Evolutionary conservation across 2,329 filamentous ascomycete genomes (phyloP).

Genomic region (Coniella vitis): DNA sequence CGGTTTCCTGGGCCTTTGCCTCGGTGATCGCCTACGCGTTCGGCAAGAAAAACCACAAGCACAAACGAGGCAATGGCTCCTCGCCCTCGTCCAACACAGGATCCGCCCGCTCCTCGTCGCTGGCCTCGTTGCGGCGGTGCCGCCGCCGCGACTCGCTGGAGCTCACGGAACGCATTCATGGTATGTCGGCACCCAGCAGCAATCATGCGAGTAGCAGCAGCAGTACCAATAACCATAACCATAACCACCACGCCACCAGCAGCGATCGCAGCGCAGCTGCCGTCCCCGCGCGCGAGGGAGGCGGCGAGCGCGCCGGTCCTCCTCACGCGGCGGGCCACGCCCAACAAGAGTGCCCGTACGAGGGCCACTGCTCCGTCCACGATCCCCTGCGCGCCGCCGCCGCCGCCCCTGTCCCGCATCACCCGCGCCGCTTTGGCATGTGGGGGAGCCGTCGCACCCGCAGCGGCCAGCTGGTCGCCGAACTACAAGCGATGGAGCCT

Average conservation of each 20-base stretch:
- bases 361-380: neutral
- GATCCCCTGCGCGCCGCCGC: neutral
- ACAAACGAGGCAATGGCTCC: neutral
- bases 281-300: neutral
- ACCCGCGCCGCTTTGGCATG: neutral
- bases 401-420: neutral
- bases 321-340: too few relatives aligned
- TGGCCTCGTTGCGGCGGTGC: too few relatives aligned
- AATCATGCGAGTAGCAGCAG: too few relatives aligned
- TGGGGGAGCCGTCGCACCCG: neutral
- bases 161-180: too few relatives aligned
- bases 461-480: neutral
- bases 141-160: too few relatives aligned
- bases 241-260: too few relatives aligned
- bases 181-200: too few relatives aligned
- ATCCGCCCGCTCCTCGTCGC: neutral
- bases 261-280: too few relatives aligned
- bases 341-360: neutral
- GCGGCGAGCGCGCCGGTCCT: neutral
- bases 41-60: too few relatives aligned
- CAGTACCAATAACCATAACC: too few relatives aligned
- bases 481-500: neutral
- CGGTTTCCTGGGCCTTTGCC: neutral
- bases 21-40: neutral
- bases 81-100: neutral